Evolutionary conservation across 2,329 filamentous ascomycete species (phyloP), one percentile per base, ranked within the genome.

Genomic region (Emericellopsis cladophorae): DNA sequence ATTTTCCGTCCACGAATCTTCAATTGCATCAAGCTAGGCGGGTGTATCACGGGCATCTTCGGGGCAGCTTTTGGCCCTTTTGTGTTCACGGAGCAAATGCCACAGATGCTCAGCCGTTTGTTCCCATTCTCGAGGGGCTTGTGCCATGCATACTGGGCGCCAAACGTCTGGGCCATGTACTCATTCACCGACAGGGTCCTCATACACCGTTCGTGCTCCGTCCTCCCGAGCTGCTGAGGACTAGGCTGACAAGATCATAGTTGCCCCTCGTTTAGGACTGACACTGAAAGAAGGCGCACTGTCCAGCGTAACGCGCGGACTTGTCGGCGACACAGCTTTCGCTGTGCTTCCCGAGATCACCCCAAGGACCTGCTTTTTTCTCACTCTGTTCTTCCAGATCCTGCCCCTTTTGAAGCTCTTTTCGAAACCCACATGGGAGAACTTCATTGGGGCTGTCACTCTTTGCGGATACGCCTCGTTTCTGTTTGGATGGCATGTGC

Each of bases 111-210:
- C 44, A 81, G 79, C 54, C 75, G 92, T 31, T 66, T 98, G 8
- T 98, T 98, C 52, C 92, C 92, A 1, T 98, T 98, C 59, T 88
- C 88, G 1, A 74, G 92, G 44, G 92, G 92, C 1, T 67, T 98
- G 5, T 96, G 90, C 57, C 92, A 98, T 65, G 92, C 92, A 1
- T 98, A 98, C 59, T 98, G 92, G 92, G 92, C 92, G 11, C 89
- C 92, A 0, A 98, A 98, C 50, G 67, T 95, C 2, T 98, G 92
- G 92, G 90, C 92, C 0, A 74, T 96, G 56, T 98, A 98, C 62
- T 95, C 92, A 0, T 95, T 96, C 57, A 66, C 74, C 2, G 92
- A 98, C 54, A 74, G 92, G 40, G 63, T 87, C 7, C 58, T 98
- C 49, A 95, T 98, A 44, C 76, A 79, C 51, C 62, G 87, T 93